A percentile compares a stretch with the other conserved stretches of the same genome.
Evolutionary conservation across 768 basidiomycete species (phyloP).

Genomic region (Auriscalpium orientale): DNA sequence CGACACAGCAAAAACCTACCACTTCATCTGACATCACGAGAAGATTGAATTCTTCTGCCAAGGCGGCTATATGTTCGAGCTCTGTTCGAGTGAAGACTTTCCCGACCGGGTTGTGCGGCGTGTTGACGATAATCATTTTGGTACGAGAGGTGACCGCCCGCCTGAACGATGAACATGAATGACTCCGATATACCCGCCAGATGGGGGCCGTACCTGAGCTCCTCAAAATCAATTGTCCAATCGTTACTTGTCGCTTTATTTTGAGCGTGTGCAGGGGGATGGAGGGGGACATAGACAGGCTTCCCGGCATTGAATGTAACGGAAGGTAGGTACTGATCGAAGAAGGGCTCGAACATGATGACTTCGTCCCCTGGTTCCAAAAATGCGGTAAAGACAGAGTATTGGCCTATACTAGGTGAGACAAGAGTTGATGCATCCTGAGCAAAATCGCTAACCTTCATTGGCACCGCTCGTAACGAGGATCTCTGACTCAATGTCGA

Average conservation of each 20-base stretch:
- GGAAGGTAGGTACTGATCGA: constrained; percentile 91
- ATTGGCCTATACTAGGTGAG: constrained; percentile 57
- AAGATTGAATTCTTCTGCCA: constrained; percentile 89
- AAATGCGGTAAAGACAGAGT: constrained; percentile 89
- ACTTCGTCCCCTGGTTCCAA: constrained; percentile 91
- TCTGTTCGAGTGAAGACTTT: constrained; percentile 88
- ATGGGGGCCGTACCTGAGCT: constrained; percentile 55
- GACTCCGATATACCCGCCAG: not conserved
- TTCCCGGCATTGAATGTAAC: constrained; percentile 91
- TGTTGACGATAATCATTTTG: constrained; percentile 94
- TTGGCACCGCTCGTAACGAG: constrained; percentile 95
- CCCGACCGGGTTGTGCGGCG: constrained; percentile 97
- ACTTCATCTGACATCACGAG: constrained; percentile 96
- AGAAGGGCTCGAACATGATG: constrained; percentile 98
- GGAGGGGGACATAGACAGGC: constrained; percentile 91
- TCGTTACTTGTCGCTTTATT: constrained; percentile 55
- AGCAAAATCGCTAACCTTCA: constrained; percentile 53
- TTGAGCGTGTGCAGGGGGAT: constrained; percentile 57
- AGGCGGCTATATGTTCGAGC: constrained; percentile 73
- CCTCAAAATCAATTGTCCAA: constrained; percentile 88
- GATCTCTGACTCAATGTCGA: constrained; percentile 84
- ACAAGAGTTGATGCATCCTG: constrained; percentile 4
- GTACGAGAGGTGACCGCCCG: constrained; percentile 80
- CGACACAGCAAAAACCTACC: constrained; percentile 38
- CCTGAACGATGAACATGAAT: constrained; percentile 28